Base-by-base conservation (phyloP, 139 green algal genomes). In the Tetradesmus lagerheimii region DNA sequence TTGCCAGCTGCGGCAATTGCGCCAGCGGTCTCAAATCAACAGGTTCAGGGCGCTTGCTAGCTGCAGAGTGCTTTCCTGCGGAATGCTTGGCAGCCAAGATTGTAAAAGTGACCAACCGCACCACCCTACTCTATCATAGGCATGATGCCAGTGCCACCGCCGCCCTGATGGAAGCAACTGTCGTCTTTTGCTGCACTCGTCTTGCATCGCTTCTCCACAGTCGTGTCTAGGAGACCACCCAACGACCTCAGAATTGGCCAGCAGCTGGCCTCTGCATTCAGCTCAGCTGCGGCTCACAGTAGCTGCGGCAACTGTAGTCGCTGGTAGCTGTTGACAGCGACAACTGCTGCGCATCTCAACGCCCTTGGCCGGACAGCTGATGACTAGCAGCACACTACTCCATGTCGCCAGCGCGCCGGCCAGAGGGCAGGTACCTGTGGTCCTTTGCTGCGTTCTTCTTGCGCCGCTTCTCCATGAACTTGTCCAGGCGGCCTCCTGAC, bases 121-220 rank as follows among this genome's bases (percentile, higher is more conserved):
- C 41, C 78, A 84, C 23, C 78, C 79, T 84, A 79, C 34, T 80
- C 75, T 11, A n/a, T n/a, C n/a, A n/a, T n/a, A n/a, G n/a, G n/a
- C n/a, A n/a, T n/a, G n/a, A 29, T 29, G 35, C 47, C 11, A 12
- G 45, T 9, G 45, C 45, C 86, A 5, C 6, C 47, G 23, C 20
- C 34, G 34, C 88, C 37, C 34, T 34, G 0, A 27, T 67, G 0
- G 95, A 97, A 57, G 87, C 96, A 96, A 41, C 94, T 91, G 92
- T 98, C 96, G 86, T 98, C 96, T 90, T 98, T 98, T 50, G 95
- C 89, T 12, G 97, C 97, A 89, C 98, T 99, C 88, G 96, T 96
- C 90, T 95, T 96, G 43, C 95, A 90, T 83, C 94, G 91, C 94
- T 99, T 99, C 71, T 93, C 94, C 93, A 99, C 95, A 89, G 93